Evolutionary conservation across 148 eudicot species (phyloP).

Genomic region (Dianthus caryophyllus): DNA sequence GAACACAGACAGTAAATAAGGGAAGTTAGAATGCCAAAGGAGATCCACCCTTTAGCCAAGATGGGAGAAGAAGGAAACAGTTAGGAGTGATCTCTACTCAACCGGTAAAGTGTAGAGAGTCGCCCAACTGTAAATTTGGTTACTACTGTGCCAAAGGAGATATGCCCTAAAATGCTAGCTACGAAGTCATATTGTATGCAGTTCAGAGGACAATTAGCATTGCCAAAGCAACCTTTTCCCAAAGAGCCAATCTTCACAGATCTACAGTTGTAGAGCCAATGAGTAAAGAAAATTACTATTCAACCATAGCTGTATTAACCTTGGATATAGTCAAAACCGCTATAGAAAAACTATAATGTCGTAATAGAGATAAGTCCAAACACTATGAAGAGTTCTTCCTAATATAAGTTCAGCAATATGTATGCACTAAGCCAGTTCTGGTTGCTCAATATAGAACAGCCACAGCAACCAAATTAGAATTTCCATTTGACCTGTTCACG

Average conservation of each 20-base stretch:
- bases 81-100: conserved; percentile 9
- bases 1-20: neutral
- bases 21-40: conserved; percentile 8
- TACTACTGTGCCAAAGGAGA: conserved; percentile 45
- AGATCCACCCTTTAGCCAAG: conserved; percentile 11
- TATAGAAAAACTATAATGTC: conserved; percentile 7
- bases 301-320: conserved; percentile 29
- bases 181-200: conserved; percentile 12
- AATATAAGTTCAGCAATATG: conserved; percentile 16
- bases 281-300: conserved; percentile 5
- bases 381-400: neutral
- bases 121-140: conserved; percentile 11
- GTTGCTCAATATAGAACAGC: conserved; percentile 28
- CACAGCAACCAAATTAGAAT: conserved; percentile 28
- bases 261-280: conserved; percentile 8
- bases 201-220: conserved; percentile 15
- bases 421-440: conserved; percentile 18
- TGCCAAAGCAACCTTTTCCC: conserved; percentile 88
- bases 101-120: conserved; percentile 12
- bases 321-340: conserved; percentile 24
- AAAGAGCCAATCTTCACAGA: conserved; percentile 27
- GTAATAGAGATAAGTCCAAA: conserved; percentile 25
- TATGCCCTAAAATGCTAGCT: conserved; percentile 33
- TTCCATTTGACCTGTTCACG: conserved; percentile 41
- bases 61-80: conserved; percentile 19